These are phyloP conservation scores for Nakazawaea peltata DNA, from an alignment of 805 yeast species.

Conservation along the genomic window DNA sequence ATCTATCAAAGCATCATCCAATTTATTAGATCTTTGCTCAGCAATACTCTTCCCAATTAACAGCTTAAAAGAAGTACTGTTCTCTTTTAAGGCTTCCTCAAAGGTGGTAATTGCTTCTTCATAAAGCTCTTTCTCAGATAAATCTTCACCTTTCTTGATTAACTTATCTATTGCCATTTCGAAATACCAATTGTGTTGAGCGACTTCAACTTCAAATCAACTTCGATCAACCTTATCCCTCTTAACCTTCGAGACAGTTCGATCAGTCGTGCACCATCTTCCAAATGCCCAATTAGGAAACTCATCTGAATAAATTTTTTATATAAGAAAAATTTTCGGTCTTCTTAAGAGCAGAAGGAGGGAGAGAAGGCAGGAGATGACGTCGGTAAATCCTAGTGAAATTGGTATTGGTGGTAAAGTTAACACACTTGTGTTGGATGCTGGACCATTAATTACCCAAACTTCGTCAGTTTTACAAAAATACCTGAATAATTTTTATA, in stretches of 20 bases:
- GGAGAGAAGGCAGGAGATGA: neutral
- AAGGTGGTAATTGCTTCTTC: constrained; percentile 34
- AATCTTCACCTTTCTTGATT: constrained; percentile 27
- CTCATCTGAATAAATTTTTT: constrained; percentile 23
- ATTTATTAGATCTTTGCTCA: constrained; percentile 36
- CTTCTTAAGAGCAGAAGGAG: neutral
- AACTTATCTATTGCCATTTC: constrained; percentile 25
- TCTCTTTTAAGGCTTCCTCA: constrained; percentile 30
- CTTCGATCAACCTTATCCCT: too few relatives aligned
- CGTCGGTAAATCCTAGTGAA: constrained; percentile 7
- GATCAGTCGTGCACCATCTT: neutral
- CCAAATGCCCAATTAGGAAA: neutral
- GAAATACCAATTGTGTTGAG: too few relatives aligned
- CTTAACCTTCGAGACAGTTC: neutral
- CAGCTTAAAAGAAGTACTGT: constrained; percentile 39
- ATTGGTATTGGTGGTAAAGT: constrained; percentile 20
- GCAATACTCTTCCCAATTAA: constrained; percentile 41
- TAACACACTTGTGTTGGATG: constrained; percentile 73
- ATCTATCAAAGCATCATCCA: constrained; percentile 39
- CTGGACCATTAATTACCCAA: constrained; percentile 89
- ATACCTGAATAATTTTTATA: constrained; percentile 64
- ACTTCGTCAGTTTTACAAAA: constrained; percentile 65
- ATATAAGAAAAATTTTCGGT: neutral
- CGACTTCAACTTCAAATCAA: neutral
- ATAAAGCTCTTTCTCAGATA: constrained; percentile 38